phyloP scores from a whole-genome alignment of 2,329 filamentous ascomycete genomes.

The Dactylella cylindrospora region DNA sequence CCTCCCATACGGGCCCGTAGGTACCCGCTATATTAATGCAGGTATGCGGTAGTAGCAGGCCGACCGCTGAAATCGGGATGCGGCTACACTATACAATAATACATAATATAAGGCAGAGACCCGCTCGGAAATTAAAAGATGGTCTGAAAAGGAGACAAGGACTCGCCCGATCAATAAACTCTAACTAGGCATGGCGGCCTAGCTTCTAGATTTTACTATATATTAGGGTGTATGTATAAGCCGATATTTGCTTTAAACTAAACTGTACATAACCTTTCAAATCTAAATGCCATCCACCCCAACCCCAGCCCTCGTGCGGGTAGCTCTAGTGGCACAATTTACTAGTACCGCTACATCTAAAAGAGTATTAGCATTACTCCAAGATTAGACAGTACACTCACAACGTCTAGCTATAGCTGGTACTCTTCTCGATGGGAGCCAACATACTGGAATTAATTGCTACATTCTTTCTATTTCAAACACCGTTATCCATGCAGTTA shows the following conservation, averaged over 20 bases:
- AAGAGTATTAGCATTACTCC: conserved; percentile 10
- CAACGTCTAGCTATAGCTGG: conserved; percentile 8
- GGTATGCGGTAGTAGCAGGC: too few relatives aligned
- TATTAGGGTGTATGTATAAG: too few relatives aligned
- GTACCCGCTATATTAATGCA: too few relatives aligned
- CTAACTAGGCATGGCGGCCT: too few relatives aligned
- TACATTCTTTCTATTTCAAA: conserved; percentile 13
- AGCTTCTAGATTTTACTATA: too few relatives aligned
- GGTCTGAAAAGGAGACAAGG: too few relatives aligned
- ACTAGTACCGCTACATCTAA: conserved; percentile 14
- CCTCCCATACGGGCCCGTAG: too few relatives aligned
- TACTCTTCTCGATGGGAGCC: conserved; percentile 4
- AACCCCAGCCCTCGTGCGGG: conserved; percentile 3
- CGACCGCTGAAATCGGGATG: too few relatives aligned
- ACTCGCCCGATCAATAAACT: too few relatives aligned
- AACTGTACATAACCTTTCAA: background rate
- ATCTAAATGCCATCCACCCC: conserved; percentile 16
- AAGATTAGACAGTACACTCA: conserved; percentile 13
- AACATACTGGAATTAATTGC: conserved; percentile 6
- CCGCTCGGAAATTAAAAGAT: too few relatives aligned
- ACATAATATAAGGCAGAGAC: too few relatives aligned
- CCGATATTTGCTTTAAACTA: background rate
- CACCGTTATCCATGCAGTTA: conserved; percentile 16
- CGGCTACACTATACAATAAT: too few relatives aligned
- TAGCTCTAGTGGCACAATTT: conserved; percentile 1